Evolutionary conservation across 2,329 filamentous ascomycete species (phyloP), one percentile per base, ranked within the genome.

Genomic region (Venturia asperata): DNA sequence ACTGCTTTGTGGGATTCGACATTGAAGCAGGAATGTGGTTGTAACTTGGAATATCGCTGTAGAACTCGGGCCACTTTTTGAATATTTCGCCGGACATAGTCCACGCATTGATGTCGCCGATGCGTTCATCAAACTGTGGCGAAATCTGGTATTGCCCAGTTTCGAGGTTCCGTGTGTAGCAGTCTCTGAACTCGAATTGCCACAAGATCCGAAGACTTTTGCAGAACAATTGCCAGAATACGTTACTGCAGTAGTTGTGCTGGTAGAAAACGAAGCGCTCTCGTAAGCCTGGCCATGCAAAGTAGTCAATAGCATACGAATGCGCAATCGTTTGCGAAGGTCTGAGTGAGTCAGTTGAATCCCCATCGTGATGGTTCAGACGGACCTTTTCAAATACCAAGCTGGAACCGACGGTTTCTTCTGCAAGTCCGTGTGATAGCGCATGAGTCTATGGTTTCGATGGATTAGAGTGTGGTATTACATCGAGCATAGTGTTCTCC

Each of bases 231-330:
- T 66, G 34, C 66, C 64, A 66, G 37, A 67, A 67, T 6, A 55
- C 39, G 61, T 67, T 64, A 17, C 37, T 37, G 61, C 64, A 66
- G 65, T 67, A 67, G 17, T 52, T 27, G 49, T 66, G 61, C 37
- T 66, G 49, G 30, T 61, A 42, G 61, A 67, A 67, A 27, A 67
- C 61, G 66, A 67, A 64, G 27, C 65, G 64, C 62, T 67, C 66
- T 21, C 66, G 61, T 10, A 67, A 15, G 3, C 66, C 66, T 13
- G 64, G 66, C 55, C 60, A 65, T 9, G 66, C 56, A 56, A 65
- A 67, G 47, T 30, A 67, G 39, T 67, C 64, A 34, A 65, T 65
- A 19, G 66, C 66, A 34, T 67, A 65, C 11, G 66, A 67, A 58
- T 67, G 66, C 19, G 64, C 66, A n/a, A 67, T 62, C 11, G 47